Evolutionary conservation across 1,139 yeast species (phyloP).

Genomic region (Petasospora rhodanensis): DNA sequence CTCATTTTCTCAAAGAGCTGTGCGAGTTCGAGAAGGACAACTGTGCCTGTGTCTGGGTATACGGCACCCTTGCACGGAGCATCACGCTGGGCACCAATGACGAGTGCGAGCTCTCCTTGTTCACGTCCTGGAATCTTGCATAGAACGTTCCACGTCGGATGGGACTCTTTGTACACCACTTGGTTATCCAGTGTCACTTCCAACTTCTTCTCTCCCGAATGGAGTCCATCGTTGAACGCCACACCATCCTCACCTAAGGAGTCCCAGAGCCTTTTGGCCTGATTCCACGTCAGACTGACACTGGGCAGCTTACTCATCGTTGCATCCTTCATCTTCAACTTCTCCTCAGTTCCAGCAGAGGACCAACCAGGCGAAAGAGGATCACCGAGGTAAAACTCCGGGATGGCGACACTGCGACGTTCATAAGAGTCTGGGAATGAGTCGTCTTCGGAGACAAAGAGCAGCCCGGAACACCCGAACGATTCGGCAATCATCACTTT

Average conservation of each 20-base stretch:
- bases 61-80: slow-evolving; percentile 73
- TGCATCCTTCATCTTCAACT: slow-evolving; percentile 43
- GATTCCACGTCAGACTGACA: slow-evolving; percentile 70
- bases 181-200: slow-evolving; percentile 38
- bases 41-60: slow-evolving; percentile 72
- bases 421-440: slow-evolving; percentile 45
- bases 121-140: slow-evolving; percentile 81
- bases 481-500: slow-evolving; percentile 50
- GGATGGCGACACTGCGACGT: slow-evolving; percentile 59
- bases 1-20: slow-evolving; percentile 66
- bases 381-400: slow-evolving; percentile 73
- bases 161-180: slow-evolving; percentile 53
- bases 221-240: slow-evolving; percentile 32
- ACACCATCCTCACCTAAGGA: slow-evolving; percentile 46
- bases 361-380: slow-evolving; percentile 77
- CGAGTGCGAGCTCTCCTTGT: slow-evolving; percentile 66
- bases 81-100: slow-evolving; percentile 85
- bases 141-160: slow-evolving; percentile 72
- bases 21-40: slow-evolving; percentile 65
- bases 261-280: slow-evolving; percentile 49
- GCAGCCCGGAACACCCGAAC: slow-evolving; percentile 48
- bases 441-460: slow-evolving; percentile 36
- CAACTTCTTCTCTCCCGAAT: slow-evolving; percentile 30
- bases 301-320: slow-evolving; percentile 63
- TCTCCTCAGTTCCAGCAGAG: slow-evolving; percentile 31